Base-by-base conservation (phyloP, 371 early-diverging fungal genomes). In the Mucor circinelloides region DNA sequence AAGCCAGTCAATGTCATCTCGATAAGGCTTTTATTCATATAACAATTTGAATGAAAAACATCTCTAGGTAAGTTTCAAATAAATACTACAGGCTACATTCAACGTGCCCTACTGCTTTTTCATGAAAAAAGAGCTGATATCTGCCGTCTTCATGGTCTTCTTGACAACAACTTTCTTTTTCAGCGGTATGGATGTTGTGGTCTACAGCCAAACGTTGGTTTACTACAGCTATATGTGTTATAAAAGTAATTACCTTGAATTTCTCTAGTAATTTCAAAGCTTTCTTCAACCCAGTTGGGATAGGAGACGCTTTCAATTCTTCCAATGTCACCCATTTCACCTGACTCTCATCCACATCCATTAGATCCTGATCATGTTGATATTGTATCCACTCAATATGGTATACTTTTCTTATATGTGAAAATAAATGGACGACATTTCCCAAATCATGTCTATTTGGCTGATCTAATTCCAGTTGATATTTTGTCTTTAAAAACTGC, bases 231-330 rank as follows among this genome's bases (percentile, higher is more conserved):
- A 40, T 40, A 40, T 17, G 17, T 40, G 17, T 17, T 9, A 5
- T 27, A 27, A 8, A 13, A 52, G 13, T 15, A 6, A 7, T 50
- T 70, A 71, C 69, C 50, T 73, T 71, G 38, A 62, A 67, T n/a
- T 83, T 81, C 65, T 81, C 84, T 15, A 91, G 63, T 27, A 91
- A 36, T 57, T 80, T 81, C 9, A 84, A 74, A 1, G 88, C 88
- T 67, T 90, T 90, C 59, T 89, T 89, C 48, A 90, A 76, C 0
- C 90, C 91, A 0, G 90, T 89, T 0, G 92, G 89, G 48, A 92
- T 88, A 3, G 91, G 88, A 0, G 85, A 86, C 9, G 58, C 71
- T 6, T 75, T 71, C 21, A 92, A 67, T 48, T 88, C 90, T 2
- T 69, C 78, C 10, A 74, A 64, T 0, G 83, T 76, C 19, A 89